Percentiles rank a stretch among this genome's conserved stretches.
Evolutionary conservation across 495 filamentous ascomycete species (phyloP).

Genomic region (Lasiosphaeris hirsuta): DNA sequence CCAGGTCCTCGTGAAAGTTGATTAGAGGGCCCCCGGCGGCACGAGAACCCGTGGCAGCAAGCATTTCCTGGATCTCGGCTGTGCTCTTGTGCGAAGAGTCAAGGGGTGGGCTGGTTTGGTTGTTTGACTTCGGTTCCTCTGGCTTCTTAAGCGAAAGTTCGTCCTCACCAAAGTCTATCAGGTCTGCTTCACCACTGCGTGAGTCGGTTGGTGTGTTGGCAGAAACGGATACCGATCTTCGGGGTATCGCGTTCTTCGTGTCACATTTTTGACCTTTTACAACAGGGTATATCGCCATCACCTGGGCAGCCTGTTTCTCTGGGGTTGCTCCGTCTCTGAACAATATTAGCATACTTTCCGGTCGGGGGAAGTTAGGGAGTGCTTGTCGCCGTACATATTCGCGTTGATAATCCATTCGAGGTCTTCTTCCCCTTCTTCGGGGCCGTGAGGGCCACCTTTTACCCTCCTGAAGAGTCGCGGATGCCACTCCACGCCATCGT

Average conservation of each 20-base stretch:
- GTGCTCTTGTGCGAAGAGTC: slow-evolving; percentile 27
- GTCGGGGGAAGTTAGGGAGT: slow-evolving; percentile 32
- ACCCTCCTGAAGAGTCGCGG: slow-evolving; percentile 79
- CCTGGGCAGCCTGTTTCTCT: slow-evolving; percentile 75
- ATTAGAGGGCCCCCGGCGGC: slow-evolving; percentile 39
- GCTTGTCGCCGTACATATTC: slow-evolving; percentile 55
- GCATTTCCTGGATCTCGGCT: slow-evolving; percentile 39
- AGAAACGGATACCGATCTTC: slow-evolving; percentile 17
- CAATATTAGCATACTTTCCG: slow-evolving; percentile 24
- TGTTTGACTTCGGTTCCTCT: neutral
- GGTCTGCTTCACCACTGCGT: slow-evolving; percentile 23
- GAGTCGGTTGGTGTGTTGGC: neutral
- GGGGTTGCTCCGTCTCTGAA: slow-evolving; percentile 61
- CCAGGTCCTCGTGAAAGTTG: slow-evolving; percentile 51
- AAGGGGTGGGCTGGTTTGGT: slow-evolving; percentile 13
- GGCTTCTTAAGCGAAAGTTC: slow-evolving; percentile 7
- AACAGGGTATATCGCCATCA: slow-evolving; percentile 82
- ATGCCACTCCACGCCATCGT: slow-evolving; percentile 85
- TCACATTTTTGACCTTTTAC: slow-evolving; percentile 63
- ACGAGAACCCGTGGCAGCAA: slow-evolving; percentile 39
- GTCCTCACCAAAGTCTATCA: slow-evolving; percentile 48
- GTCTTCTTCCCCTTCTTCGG: slow-evolving; percentile 78
- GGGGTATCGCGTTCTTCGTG: slow-evolving; percentile 39
- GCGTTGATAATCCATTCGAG: slow-evolving; percentile 96
- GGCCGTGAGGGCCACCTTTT: slow-evolving; percentile 64